phyloP scores from a whole-genome alignment of 805 yeast species.

The Metahyphopichia silvanorum region DNA sequence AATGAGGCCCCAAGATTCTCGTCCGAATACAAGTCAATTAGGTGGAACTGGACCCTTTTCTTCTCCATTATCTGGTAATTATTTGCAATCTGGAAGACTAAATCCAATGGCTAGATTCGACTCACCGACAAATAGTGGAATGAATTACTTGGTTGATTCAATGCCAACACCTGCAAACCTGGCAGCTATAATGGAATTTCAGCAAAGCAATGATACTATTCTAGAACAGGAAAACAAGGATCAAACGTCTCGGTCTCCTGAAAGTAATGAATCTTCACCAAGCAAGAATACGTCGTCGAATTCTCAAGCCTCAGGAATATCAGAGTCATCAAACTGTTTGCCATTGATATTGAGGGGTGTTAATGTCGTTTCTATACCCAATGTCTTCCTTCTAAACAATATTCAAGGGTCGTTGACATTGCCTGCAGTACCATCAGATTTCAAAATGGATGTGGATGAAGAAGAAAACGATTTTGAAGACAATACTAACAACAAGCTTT shows the following conservation, averaged over 20 bases:
- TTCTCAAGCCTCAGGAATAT: slow-evolving; percentile 7
- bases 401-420: slow-evolving; percentile 14
- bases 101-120: slow-evolving; percentile 10
- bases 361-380: slow-evolving; percentile 62
- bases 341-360: slow-evolving; percentile 67
- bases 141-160: no score
- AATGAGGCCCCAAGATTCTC: no score
- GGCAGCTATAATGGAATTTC: no score
- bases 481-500: slow-evolving; percentile 26
- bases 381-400: slow-evolving; percentile 39
- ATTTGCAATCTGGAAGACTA: slow-evolving; percentile 4
- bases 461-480: slow-evolving; percentile 30
- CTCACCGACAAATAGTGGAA: no score
- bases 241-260: no score
- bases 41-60: slow-evolving; percentile 10
- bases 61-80: slow-evolving; percentile 10
- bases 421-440: slow-evolving; percentile 16
- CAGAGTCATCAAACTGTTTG: slow-evolving; percentile 54
- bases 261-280: no score
- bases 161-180: no score
- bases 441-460: slow-evolving; percentile 32
- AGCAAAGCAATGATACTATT: no score
- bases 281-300: slow-evolving; percentile 1
- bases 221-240: no score
- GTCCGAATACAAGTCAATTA: no score